Base-by-base conservation (phyloP, 1,284 basidiomycete species). In the Sparassis latifolia region DNA sequence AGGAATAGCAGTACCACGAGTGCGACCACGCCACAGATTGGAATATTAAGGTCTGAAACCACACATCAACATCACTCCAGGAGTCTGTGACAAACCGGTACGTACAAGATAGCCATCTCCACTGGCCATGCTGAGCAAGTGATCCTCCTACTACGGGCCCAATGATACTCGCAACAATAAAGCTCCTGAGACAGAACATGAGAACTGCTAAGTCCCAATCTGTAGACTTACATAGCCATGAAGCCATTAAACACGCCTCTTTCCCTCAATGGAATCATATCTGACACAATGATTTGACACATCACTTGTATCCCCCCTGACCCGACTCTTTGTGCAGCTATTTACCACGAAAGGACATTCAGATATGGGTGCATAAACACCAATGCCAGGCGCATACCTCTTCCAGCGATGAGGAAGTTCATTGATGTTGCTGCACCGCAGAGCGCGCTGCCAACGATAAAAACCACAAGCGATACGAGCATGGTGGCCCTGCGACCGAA, bases 261-360 rank as follows among this genome's bases (percentile, higher is more conserved):
- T 41, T 62, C 60, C 1, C 40, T 42, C 20, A 62, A 52, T 2
- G 58, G 50, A 1, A 62, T 54, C 2, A 62, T 33, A 50, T 62
- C 60, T 2, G 60, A 57, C 6, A 58, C 33, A 38, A 62, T 54
- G 47, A 62, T 62, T 2, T 50, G 41, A 10, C 53, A 48, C 12
- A 77, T 57, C 0, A 69, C 58, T 12, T 71, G 56, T 48, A 78
- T 74, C 4, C 70, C 72, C 5, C 78, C 77, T 4, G 72, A 73
- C 5, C 78, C 78, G 43, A 78, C 57, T n/a, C 78, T 76, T 53
- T 79, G 76, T 3, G 79, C 58, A 2, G 70, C 57, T 55, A 29
- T 20, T 20, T 20, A 20, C 20, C 20, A 20, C 20, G 20, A 20
- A 20, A 20, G 20, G 20, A 20, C 20, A 20, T 20, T 20, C 20